A percentile compares a stretch with the other conserved stretches of the same genome.
These are phyloP conservation scores for Hypoxylon intermedium DNA, from an alignment of 495 filamentous ascomycete species.

Conservation along the genomic window DNA sequence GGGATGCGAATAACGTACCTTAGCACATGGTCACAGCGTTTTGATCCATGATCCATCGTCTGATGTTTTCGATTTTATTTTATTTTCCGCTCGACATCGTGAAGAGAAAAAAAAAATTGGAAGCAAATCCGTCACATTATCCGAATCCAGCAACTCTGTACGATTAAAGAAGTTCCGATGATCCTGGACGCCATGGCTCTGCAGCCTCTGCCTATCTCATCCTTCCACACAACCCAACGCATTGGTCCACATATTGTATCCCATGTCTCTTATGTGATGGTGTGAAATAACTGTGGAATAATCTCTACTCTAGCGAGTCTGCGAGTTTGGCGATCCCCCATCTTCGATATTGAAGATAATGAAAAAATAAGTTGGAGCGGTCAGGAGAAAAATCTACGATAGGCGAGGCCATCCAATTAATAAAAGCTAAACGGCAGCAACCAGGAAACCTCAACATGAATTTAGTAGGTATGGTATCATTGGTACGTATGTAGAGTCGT, in stretches of 20 bases:
- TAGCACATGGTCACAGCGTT: slow-evolving; percentile 24
- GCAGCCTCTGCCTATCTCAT: background rate
- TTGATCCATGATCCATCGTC: too few species aligned
- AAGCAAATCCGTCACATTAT: slow-evolving; percentile 6
- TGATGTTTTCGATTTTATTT: slow-evolving; percentile 12
- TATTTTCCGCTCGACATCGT: background rate
- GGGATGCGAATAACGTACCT: slow-evolving; percentile 22
- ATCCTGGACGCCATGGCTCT: background rate
- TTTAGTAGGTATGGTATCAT: slow-evolving; percentile 16
- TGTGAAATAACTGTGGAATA: too few species aligned
- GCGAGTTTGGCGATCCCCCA: background rate
- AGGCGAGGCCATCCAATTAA: slow-evolving; percentile 13
- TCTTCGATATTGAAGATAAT: background rate
- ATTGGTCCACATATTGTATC: slow-evolving; percentile 30
- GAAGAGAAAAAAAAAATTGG: background rate
- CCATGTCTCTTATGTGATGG: slow-evolving; percentile 31
- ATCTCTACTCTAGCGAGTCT: too few species aligned
- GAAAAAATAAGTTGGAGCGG: background rate
- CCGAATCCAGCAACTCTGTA: slow-evolving; percentile 4
- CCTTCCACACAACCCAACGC: slow-evolving; percentile 18
- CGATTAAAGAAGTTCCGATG: background rate
- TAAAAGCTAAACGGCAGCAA: slow-evolving; percentile 3
- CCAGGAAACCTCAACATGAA: slow-evolving; percentile 10
- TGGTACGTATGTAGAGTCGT: slow-evolving; percentile 27
- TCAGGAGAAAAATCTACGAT: slow-evolving; percentile 11